Conservation (phyloP, 208 protist species). For the Acanthamoeba triangularis region DNA sequence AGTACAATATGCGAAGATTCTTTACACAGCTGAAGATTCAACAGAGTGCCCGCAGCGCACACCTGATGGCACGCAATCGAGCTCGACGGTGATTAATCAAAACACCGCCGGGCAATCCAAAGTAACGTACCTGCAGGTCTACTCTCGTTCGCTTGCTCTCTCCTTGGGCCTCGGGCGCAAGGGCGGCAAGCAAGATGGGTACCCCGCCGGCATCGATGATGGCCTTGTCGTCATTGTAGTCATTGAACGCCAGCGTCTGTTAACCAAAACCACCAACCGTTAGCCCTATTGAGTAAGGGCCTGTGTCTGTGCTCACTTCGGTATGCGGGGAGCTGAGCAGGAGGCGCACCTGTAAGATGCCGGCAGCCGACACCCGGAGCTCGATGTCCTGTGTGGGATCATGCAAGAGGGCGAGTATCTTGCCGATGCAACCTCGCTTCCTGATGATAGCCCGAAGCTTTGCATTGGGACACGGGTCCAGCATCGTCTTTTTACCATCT, state of each 20-base stretch:
- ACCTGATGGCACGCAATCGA: not conserved
- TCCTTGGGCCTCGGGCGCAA: not conserved
- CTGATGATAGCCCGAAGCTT: slow-evolving; percentile 64
- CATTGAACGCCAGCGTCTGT: slow-evolving; percentile 51
- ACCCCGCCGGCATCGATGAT: slow-evolving; percentile 58
- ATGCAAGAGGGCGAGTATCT: slow-evolving; percentile 37
- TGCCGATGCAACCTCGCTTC: slow-evolving; percentile 54
- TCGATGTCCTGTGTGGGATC: slow-evolving; percentile 38
- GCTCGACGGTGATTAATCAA: not conserved
- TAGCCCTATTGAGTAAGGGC: not conserved
- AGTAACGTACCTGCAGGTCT: slow-evolving; percentile 16
- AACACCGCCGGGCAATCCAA: not conserved
- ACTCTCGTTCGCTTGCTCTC: slow-evolving; percentile 34
- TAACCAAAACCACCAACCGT: not conserved
- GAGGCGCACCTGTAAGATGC: slow-evolving; percentile 10
- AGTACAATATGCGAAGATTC: slow-evolving; percentile 62
- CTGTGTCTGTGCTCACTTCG: not conserved
- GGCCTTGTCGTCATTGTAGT: slow-evolving; percentile 65
- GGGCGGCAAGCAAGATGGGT: not conserved
- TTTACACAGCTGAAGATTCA: slow-evolving; percentile 65
- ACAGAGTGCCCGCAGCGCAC: slow-evolving; percentile 57
- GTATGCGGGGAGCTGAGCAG: not conserved
- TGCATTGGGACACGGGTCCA: slow-evolving; percentile 44
- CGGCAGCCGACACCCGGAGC: slow-evolving; percentile 12
- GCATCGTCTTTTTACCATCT: slow-evolving; percentile 56